Base-by-base conservation (phyloP, 2,329 filamentous ascomycete species). In the Apiospora sp. region DNA sequence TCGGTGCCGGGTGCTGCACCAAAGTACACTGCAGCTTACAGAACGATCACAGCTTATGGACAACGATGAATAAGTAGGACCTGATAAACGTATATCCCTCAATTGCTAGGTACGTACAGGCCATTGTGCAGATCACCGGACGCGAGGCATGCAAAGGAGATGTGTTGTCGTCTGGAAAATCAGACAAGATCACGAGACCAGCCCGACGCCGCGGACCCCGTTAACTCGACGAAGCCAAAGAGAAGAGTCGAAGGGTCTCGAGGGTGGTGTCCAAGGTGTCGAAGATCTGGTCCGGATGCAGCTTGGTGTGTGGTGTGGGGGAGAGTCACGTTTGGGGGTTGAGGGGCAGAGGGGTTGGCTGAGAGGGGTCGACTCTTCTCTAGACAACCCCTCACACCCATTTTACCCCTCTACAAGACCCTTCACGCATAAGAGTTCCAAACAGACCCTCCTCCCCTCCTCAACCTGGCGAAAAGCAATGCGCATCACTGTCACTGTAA, bases 341-440 rank as follows among this genome's bases (percentile, higher is more conserved):
- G 27, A 30, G 27, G 24, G n/a, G n/a, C 8, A 54, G n/a, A 27
- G 24, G 49, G 24, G 49, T 58, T 30, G 27, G 27, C 27, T 30
- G 30, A 24, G 51, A 27, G 49, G 51, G 51, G 24, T 58, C 27
- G 27, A 27, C 37, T 8, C 19, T n/a, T 41, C 41, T 24, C 54
- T 61, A 37, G 54, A 61, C 58, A 64, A 41, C 34, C 34, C 12
- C 8, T 34, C 54, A 22, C 54, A 22, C 30, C 54, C 54, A 8
- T 37, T 41, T 41, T 12, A 61, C 30, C 54, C 54, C 54, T 61
- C 30, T 30, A 61, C 7, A 22, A 41, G 58, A 64, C 58, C 58
- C 58, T 64, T 64, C 58, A 41, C 58, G 58, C 58, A 64, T 64
- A 13, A 64, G 34, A 41, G 58, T n/a, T 34, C 19, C 4, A 49